phyloP scores from a whole-genome alignment of 1,139 yeast species.

The Hanseniaspora sp. region DNA sequence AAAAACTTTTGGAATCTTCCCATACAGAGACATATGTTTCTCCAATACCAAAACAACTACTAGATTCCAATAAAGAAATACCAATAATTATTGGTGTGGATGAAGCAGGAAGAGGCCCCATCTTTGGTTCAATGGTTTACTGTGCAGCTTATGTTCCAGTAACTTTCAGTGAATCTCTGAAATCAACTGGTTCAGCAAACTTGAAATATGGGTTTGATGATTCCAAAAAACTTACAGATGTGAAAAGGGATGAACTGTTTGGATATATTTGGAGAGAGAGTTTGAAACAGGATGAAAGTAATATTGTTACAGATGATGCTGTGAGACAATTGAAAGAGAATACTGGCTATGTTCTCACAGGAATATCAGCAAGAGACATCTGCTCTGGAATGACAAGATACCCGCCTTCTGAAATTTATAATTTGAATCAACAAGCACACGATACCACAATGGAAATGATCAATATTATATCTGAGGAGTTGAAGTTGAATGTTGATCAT shows the following conservation, averaged over 20 bases:
- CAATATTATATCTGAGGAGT: conserved; percentile 41
- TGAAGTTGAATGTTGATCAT: conserved; percentile 54
- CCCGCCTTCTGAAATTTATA: conserved; percentile 46
- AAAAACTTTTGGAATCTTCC: conserved; percentile 20
- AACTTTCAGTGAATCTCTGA: conserved; percentile 37
- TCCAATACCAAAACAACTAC: conserved; percentile 28
- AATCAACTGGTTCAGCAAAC: conserved; percentile 33
- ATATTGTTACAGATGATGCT: conserved; percentile 40
- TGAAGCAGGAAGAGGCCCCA: conserved; percentile 98
- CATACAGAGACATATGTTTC: conserved; percentile 32
- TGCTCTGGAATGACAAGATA: conserved; percentile 78
- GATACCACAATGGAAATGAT: conserved; percentile 80
- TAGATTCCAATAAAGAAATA: conserved; percentile 23
- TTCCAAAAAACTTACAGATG: conserved; percentile 74
- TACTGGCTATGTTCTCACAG: conserved; percentile 79
- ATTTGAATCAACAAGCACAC: conserved; percentile 91
- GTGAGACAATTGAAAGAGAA: background rate
- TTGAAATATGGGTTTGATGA: conserved; percentile 75
- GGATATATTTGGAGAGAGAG: conserved; percentile 40
- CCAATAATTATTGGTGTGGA: conserved; percentile 68
- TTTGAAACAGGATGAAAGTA: conserved; percentile 34
- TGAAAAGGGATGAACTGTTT: conserved; percentile 52
- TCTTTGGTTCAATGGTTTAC: conserved; percentile 93
- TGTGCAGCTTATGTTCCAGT: conserved; percentile 70
- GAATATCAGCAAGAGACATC: conserved; percentile 79